Base-by-base conservation (phyloP, 176 grass and related monocot species). In the Alloteropsis semialata region DNA sequence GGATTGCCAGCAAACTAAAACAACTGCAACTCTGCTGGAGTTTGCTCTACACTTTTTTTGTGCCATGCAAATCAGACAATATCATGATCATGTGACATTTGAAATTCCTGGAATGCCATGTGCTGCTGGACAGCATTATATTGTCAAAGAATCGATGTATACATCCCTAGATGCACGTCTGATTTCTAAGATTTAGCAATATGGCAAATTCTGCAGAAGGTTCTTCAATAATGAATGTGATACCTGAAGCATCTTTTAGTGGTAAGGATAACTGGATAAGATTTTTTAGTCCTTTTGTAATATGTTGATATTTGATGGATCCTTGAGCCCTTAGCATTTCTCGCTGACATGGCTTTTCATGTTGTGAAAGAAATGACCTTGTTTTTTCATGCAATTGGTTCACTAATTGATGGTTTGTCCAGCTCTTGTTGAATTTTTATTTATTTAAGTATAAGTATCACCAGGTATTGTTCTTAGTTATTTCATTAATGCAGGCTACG, bases 181-280 rank as follows among this genome's bases (percentile, higher is more conserved):
- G 83, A 81, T 88, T 90, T 88, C 85, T 90, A 85, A 80, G 90
- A 56, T 85, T 83, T 90, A 88, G 85, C 88, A 82, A 86, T 85
- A 78, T 79, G 82, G 51, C 63, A 88, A 76, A 80, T 85, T 85
- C 78, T 82, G 76, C 82, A 58, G 85, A 90, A 90, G 85, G 60
- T 85, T 90, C 85, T 85, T 84, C 54, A 28, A 88, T 87, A 69
- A 85, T 82, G 66, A 69, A 82, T 82, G 74, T 64, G 78, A 34
- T 90, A 79, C 54, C 81, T 79, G 82, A 84, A 79, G 74, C 83
- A 90, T 88, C 42, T 75, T 68, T 86, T 88, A 84, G 91, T 88
- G 89, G 89, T 89, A 87, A 90, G 91, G 80, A 77, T 43, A 50
- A 81, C 72, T 76, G 65, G 69, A 82, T 86, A 82, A 87, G 72